Evolutionary conservation across 1,139 yeast species (phyloP).

Genomic region (Chernovozyma sophiae-reginae): DNA sequence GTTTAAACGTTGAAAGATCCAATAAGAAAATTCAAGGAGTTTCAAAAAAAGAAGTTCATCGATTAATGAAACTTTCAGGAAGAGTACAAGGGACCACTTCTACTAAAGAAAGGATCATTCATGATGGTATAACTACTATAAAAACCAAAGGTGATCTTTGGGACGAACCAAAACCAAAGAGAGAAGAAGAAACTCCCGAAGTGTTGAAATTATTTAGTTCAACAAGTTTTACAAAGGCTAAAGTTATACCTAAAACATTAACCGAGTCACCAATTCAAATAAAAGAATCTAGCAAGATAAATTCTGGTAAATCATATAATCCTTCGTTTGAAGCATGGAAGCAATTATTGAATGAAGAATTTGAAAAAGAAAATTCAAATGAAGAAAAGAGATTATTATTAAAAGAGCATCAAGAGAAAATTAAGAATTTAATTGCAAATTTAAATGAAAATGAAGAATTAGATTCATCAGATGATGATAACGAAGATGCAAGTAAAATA

Average conservation of each 20-base stretch:
- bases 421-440: conserved; percentile 60
- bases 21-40: conserved; percentile 58
- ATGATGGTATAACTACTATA: conserved; percentile 56
- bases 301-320: conserved; percentile 90
- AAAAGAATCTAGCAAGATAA: conserved; percentile 39
- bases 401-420: conserved; percentile 58
- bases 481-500: conserved; percentile 34
- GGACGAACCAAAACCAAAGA: conserved; percentile 27
- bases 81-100: conserved; percentile 56
- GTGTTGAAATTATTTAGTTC: conserved; percentile 38
- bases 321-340: conserved; percentile 88
- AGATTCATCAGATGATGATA: conserved; percentile 41
- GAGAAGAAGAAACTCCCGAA: conserved; percentile 32
- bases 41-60: conserved; percentile 59
- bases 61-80: conserved; percentile 78
- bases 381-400: conserved; percentile 62
- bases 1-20: conserved; percentile 42
- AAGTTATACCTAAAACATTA: conserved; percentile 54
- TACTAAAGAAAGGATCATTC: conserved; percentile 48
- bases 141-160: conserved; percentile 56
- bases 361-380: conserved; percentile 56
- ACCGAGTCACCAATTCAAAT: conserved; percentile 49
- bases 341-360: conserved; percentile 63
- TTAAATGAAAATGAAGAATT: conserved; percentile 51
- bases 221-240: conserved; percentile 48